Conservation (phyloP, 2,329 filamentous ascomycete genomes). For the Cladosporium colombiae region DNA sequence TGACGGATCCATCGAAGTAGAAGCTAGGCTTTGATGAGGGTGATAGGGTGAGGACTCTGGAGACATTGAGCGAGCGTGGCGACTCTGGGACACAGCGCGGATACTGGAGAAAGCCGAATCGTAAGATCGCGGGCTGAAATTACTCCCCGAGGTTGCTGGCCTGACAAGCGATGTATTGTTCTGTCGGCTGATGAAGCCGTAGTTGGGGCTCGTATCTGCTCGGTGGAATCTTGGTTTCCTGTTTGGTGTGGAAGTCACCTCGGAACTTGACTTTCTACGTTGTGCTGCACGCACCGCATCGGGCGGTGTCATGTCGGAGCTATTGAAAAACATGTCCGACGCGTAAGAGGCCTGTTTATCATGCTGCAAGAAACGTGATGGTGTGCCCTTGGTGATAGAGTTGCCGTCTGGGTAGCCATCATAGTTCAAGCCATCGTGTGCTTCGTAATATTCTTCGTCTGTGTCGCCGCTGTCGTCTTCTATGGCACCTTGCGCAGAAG, state of each 20-base stretch:
- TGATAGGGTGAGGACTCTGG: not conserved
- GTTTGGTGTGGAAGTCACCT: conserved; percentile 23
- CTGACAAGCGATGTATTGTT: not conserved
- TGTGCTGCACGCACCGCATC: conserved; percentile 14
- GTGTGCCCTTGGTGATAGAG: conserved; percentile 38
- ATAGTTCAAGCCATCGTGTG: conserved; percentile 27
- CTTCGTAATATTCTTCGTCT: conserved; percentile 25
- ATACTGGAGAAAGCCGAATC: conserved; percentile 28
- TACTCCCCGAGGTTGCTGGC: not conserved
- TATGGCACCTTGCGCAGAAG: conserved; percentile 14
- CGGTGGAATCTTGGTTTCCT: conserved; percentile 32
- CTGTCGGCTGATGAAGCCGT: not conserved
- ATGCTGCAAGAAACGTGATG: conserved; percentile 38
- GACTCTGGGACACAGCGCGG: conserved; percentile 27
- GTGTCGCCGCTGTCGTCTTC: conserved; percentile 12
- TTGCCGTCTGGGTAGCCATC: conserved; percentile 38
- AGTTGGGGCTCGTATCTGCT: conserved; percentile 34
- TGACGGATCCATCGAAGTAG: not conserved
- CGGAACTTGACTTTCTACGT: conserved; percentile 32
- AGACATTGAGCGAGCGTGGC: conserved; percentile 2
- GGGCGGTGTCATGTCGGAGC: conserved; percentile 18
- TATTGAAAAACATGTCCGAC: conserved; percentile 28
- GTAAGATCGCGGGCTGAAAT: not conserved
- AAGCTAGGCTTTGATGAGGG: not conserved
- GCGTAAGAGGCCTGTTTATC: conserved; percentile 25